Evolutionary conservation across 1,284 basidiomycete species (phyloP).

Genomic region (Amylostereum areolatum): DNA sequence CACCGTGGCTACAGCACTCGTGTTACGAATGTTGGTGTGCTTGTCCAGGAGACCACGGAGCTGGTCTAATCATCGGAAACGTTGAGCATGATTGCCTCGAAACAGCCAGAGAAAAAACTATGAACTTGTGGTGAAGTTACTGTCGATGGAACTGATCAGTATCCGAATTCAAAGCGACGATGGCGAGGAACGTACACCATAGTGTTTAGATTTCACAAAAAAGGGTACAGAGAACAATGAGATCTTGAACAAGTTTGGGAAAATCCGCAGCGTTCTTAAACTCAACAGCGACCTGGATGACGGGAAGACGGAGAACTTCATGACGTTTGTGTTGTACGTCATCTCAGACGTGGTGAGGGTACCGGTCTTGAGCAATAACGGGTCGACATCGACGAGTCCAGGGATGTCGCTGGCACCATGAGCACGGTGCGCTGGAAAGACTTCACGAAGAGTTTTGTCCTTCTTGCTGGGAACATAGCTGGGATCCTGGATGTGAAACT

Average conservation of each 20-base stretch:
- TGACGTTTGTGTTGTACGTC: conserved; percentile 99
- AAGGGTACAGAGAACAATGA: conserved; percentile 34
- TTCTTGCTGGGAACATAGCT: conserved; percentile 99
- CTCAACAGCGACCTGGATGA: conserved; percentile 98
- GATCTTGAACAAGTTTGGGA: conserved; percentile 98
- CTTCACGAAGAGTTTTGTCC: conserved; percentile 95
- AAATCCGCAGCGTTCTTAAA: conserved; percentile 99
- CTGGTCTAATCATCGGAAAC: conserved; percentile 53
- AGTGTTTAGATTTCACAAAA: conserved; percentile 42
- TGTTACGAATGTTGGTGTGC: conserved; percentile 95
- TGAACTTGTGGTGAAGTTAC: conserved; percentile 86
- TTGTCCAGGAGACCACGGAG: conserved; percentile 87
- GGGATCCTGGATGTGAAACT: conserved; percentile 98
- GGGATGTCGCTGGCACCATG: conserved; percentile 99
- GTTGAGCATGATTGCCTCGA: not conserved
- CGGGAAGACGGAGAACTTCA: conserved; percentile 99
- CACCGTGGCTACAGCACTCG: conserved; percentile 97
- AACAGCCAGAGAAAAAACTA: conserved; percentile 11
- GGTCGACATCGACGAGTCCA: conserved; percentile 99
- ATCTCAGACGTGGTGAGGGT: conserved; percentile 96
- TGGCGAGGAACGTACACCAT: conserved; percentile 63
- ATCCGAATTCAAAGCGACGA: conserved; percentile 13
- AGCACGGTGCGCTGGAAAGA: conserved; percentile 97
- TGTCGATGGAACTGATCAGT: conserved; percentile 35
- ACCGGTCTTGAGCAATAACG: conserved; percentile 99